Evolutionary conservation across 2,329 filamentous ascomycete genomes (phyloP), one percentile per base, ranked within the genome.

Genomic region (Ophiocordyceps camponoti-floridani): DNA sequence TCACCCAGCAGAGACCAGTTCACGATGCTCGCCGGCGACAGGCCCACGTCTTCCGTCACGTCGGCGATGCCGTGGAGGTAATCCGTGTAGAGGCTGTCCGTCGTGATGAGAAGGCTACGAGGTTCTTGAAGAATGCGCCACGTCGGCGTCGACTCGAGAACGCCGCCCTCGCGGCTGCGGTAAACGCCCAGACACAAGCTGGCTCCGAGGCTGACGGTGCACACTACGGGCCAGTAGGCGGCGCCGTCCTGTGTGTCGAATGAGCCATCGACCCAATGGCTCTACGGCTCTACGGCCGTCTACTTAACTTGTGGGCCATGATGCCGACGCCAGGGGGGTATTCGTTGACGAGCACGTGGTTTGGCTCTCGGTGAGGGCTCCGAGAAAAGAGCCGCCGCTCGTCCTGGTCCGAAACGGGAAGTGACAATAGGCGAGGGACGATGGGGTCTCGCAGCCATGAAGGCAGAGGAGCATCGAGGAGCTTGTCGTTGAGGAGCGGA

Each of bases 311-410:
- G 60, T 96, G 89, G 42, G 88, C 80, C 84, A 95, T 94, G 51
- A 96, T 96, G n/a, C 89, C 89, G 49, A 94, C 76, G 2, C 84
- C 85, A 0, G 84, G 77, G 1, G 72, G 70, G 60, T 96, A 98
- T 60, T 95, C 88, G 56, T 98, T 98, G 53, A 96, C 78, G 35
- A 96, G 69, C 41, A 94, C 85, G 62, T 96, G 91, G 54, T 96
- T 98, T 3, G 89, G 85, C 4, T 67, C 69, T 16, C 66, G 54
- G 56, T 96, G 88, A 5, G 84, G 84, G 43, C 87, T 84, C 18
- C 68, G 58, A 16, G 61, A 58, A 53, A 80, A 80, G 7, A 80
- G 59, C 52, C 73, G 62, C 38, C 45, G 45, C 45, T 49, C 16
- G 28, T 47, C 42, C 18, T 47, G 46, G 13, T 48, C 45, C 44